These are phyloP conservation scores for Xylaria sp. DNA, from an alignment of 2,329 filamentous ascomycete genomes.

Conservation along the genomic window DNA sequence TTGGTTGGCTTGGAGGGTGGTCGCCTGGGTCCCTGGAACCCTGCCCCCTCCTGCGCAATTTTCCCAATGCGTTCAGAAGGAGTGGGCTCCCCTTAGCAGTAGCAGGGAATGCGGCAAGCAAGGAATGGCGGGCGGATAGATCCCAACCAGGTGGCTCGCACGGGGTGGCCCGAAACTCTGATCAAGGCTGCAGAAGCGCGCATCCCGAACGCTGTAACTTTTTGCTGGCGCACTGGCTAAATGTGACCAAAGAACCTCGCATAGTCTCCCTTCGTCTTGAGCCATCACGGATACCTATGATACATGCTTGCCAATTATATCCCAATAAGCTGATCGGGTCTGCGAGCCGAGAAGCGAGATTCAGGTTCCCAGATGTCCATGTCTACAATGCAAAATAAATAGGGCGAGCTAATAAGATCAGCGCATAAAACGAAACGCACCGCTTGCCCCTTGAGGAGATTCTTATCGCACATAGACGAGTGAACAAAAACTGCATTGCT, in stretches of 20 bases:
- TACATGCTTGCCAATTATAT: conserved; percentile 8
- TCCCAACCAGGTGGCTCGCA: conserved; percentile 50
- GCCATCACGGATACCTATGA: conserved; percentile 1
- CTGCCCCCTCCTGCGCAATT: conserved; percentile 39
- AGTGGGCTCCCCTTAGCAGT: conserved; percentile 39
- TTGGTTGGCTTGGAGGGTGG: conserved; percentile 40
- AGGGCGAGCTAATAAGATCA: neutral
- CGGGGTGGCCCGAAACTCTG: conserved; percentile 51
- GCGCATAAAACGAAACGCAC: neutral
- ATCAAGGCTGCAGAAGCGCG: conserved; percentile 43
- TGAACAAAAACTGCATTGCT: neutral
- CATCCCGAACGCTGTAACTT: conserved; percentile 36
- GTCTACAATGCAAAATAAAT: neutral
- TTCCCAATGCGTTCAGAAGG: conserved; percentile 45
- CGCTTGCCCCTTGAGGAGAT: conserved; percentile 4
- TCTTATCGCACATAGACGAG: neutral
- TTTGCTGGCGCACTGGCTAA: conserved; percentile 35
- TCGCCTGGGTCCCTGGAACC: conserved; percentile 41
- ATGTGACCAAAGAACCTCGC: conserved; percentile 35
- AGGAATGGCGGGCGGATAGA: conserved; percentile 48
- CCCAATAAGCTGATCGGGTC: conserved; percentile 20
- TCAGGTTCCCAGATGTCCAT: neutral
- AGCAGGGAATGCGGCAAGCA: conserved; percentile 47
- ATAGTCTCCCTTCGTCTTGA: conserved; percentile 12
- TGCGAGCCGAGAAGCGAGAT: conserved; percentile 26